A percentile compares a stretch with the other conserved stretches of the same genome.
phyloP scores from a whole-genome alignment of 768 basidiomycete genomes.

The Coprinellus micaceus region DNA sequence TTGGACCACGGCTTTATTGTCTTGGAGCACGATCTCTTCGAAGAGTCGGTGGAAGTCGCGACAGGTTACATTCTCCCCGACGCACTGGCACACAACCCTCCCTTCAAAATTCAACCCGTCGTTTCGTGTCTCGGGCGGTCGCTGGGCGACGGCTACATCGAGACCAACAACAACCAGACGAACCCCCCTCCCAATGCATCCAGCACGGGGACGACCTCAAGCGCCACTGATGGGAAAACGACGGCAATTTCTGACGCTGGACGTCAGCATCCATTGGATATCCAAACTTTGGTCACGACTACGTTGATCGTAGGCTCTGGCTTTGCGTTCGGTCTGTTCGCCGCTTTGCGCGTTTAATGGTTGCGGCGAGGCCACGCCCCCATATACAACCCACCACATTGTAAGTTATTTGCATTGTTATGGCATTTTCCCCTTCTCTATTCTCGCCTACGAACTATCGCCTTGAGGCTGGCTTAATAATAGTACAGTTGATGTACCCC shows the following conservation, averaged over 20 bases:
- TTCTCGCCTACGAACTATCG: too few species aligned
- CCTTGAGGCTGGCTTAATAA: too few species aligned
- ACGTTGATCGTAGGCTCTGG: background rate
- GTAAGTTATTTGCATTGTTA: too few species aligned
- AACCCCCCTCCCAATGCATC: slow-evolving; percentile 44
- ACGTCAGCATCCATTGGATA: background rate
- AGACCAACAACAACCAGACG: slow-evolving; percentile 71
- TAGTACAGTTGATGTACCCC: too few species aligned
- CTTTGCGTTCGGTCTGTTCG: background rate
- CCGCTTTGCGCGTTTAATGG: background rate
- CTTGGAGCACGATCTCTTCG: slow-evolving; percentile 83
- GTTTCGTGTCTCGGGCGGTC: slow-evolving; percentile 59
- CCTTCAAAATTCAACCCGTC: slow-evolving; percentile 71
- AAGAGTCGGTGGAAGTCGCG: slow-evolving; percentile 80
- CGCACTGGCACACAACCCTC: slow-evolving; percentile 61
- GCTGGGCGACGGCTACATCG: slow-evolving; percentile 68
- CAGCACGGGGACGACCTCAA: background rate
- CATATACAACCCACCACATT: too few species aligned
- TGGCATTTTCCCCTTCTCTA: too few species aligned
- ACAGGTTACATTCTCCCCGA: slow-evolving; percentile 84
- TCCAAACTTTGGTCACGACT: background rate
- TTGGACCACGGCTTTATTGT: slow-evolving; percentile 82
- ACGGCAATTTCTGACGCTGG: background rate
- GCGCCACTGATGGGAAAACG: background rate
- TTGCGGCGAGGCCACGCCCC: too few species aligned